Conservation (phyloP, 768 basidiomycete species). For the Cystofilobasidium capitatum region DNA sequence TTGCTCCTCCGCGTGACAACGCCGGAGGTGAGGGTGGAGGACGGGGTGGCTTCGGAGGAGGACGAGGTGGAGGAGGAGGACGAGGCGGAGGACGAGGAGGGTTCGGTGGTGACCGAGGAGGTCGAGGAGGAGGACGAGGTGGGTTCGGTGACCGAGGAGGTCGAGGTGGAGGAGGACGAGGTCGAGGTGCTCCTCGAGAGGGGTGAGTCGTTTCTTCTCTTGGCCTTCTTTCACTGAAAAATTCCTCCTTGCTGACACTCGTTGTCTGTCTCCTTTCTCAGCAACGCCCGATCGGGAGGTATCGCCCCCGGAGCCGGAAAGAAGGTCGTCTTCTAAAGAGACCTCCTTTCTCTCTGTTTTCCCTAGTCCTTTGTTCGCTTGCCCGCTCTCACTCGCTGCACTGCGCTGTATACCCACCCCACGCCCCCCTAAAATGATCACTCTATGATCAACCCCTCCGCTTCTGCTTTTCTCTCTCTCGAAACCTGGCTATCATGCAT, state of each 20-base stretch:
- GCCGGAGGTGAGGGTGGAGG: constrained; percentile 34
- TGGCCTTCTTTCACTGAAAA: constrained; percentile 1
- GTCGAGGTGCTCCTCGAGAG: constrained; percentile 42
- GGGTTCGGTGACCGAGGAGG: constrained; percentile 30
- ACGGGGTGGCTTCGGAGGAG: constrained; percentile 48
- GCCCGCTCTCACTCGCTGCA: background rate
- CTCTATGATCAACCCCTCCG: too few species aligned
- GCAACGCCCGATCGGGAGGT: constrained; percentile 51
- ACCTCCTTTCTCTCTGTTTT: background rate
- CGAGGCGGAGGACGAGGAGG: constrained; percentile 33
- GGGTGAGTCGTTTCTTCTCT: constrained; percentile 10
- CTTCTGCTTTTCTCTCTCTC: background rate
- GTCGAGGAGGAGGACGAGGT: constrained; percentile 33
- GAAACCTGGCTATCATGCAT: too few species aligned
- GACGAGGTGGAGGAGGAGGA: constrained; percentile 45
- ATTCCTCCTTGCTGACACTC: background rate
- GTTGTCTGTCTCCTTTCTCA: constrained; percentile 20
- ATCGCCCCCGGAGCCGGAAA: constrained; percentile 54
- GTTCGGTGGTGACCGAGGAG: constrained; percentile 40
- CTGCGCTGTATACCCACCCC: background rate
- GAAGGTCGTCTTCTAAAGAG: constrained; percentile 37
- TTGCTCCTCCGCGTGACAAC: constrained; percentile 31
- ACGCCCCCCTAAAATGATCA: too few species aligned
- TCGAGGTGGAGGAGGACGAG: constrained; percentile 35
- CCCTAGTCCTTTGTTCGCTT: background rate